Evolutionary conservation across 2,329 filamentous ascomycete species (phyloP).

Genomic region (Aciculosporium take): DNA sequence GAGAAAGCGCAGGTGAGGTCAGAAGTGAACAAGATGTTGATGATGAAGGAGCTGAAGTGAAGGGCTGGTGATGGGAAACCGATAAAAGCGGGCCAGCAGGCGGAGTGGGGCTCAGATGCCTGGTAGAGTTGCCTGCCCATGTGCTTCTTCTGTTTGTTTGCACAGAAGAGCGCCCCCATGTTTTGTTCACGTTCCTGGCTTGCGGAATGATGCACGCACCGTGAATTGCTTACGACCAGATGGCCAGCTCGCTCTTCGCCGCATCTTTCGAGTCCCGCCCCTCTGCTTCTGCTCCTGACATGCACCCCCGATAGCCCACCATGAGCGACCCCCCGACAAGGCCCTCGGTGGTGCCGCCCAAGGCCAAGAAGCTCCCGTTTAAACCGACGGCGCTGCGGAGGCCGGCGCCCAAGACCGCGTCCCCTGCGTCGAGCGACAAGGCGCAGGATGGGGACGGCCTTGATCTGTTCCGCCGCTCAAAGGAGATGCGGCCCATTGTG

Average conservation of each 20-base stretch:
- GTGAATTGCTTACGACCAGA: too few relatives aligned
- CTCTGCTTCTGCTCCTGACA: neutral
- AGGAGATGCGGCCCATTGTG: slow-evolving; percentile 32
- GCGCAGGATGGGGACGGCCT: slow-evolving; percentile 22
- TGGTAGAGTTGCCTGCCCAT: too few relatives aligned
- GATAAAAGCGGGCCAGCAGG: too few relatives aligned
- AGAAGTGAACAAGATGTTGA: neutral
- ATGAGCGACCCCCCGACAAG: slow-evolving; percentile 20
- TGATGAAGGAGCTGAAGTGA: too few relatives aligned
- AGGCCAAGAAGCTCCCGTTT: slow-evolving; percentile 32
- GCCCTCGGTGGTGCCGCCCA: slow-evolving; percentile 13
- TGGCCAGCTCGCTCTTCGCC: too few relatives aligned
- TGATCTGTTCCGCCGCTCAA: slow-evolving; percentile 35
- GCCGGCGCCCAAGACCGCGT: slow-evolving; percentile 10
- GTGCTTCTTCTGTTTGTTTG: too few relatives aligned
- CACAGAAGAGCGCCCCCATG: too few relatives aligned
- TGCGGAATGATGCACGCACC: too few relatives aligned
- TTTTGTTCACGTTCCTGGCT: too few relatives aligned
- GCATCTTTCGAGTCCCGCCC: too few relatives aligned
- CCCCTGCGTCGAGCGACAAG: slow-evolving; percentile 7
- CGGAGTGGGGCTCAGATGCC: too few relatives aligned
- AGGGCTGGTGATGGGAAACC: too few relatives aligned
- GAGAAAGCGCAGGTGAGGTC: neutral
- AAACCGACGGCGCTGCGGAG: slow-evolving; percentile 32
- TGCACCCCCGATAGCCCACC: neutral